Base-by-base conservation (phyloP, 768 basidiomycete species). In the Phylloporus rhodoxanthus region DNA sequence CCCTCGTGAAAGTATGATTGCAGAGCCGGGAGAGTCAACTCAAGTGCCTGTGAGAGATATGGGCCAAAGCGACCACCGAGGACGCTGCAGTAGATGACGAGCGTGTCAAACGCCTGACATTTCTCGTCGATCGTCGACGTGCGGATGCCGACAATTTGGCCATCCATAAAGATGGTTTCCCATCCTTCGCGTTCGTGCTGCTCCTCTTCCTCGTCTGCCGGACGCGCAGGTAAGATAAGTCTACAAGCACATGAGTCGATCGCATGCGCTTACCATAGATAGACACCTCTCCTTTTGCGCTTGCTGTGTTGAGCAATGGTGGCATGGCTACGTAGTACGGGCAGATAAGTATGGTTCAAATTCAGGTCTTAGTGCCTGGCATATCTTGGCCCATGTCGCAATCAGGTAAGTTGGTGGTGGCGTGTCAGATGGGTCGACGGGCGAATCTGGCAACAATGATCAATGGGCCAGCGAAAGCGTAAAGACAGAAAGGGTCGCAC, bases 81-180 rank as follows among this genome's bases (percentile, higher is more conserved):
- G 4, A 84, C 81, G 36, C 81, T 84, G 54, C 80, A 83, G 60
- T 90, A 85, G 17, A 90, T 85, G 14, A 90, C 80, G 5, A 91
- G 74, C n/a, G 87, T 90, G 60, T 90, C 87, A 56, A 91, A 88
- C 3, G 90, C 89, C 60, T 88, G 85, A 50, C 87, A 87, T 60
- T 91, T 91, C 56, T 92, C 88, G 60, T 91, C 89, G 57, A 92
- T 81, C 1, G 80, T 79, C 0, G 86, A 81, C 3, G 88, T 91
- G 47, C 84, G 78, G 54, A 91, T 87, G 2, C 84, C 86, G 20
- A 89, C 75, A 15, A 80, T 78, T 43, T 84, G 82, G 0, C 89
- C 89, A 43, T 89, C 86, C 74, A 90, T 79, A 5, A 75, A 73
- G 52, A 91, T 76, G 2, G 83, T 87, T 59, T 87, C 87, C 82